phyloP scores from a whole-genome alignment of 2,329 filamentous ascomycete genomes.

The Annulohypoxylon truncatum region DNA sequence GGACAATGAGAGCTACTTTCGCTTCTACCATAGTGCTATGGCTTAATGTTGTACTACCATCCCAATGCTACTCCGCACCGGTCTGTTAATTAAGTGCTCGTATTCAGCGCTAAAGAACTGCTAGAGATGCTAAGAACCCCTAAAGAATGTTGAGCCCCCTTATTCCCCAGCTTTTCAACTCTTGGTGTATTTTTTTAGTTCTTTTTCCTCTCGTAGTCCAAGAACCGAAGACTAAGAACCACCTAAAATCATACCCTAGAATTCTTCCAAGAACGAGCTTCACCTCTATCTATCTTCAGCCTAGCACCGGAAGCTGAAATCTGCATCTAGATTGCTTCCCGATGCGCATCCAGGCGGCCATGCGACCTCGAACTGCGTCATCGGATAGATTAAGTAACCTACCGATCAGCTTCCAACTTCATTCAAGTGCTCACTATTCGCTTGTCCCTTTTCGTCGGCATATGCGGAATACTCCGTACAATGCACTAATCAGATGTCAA shows the following conservation, averaged over 20 bases:
- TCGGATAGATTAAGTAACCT: neutral
- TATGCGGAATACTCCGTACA: conserved; percentile 11
- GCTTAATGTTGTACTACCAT: neutral
- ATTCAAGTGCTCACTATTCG: neutral
- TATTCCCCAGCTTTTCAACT: conserved; percentile 2
- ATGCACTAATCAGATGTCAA: conserved; percentile 25
- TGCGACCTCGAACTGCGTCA: conserved; percentile 28
- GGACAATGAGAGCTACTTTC: no score
- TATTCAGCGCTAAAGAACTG: neutral
- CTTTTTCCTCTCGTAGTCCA: neutral
- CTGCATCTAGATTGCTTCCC: conserved; percentile 35
- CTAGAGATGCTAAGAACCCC: neutral
- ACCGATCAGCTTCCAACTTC: conserved; percentile 17
- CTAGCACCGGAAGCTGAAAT: conserved; percentile 39
- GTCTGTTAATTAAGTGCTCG: neutral
- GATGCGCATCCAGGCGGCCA: conserved; percentile 11
- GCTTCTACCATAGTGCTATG: conserved; percentile 2
- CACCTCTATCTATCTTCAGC: conserved; percentile 16
- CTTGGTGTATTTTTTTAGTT: neutral
- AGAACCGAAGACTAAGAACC: neutral
- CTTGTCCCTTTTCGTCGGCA: neutral
- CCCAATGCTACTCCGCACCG: neutral
- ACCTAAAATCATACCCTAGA: neutral
- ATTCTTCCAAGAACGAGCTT: neutral
- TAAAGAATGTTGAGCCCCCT: neutral